phyloP scores from a whole-genome alignment of 2,329 filamentous ascomycete species.

The Zopfia rhizophila region DNA sequence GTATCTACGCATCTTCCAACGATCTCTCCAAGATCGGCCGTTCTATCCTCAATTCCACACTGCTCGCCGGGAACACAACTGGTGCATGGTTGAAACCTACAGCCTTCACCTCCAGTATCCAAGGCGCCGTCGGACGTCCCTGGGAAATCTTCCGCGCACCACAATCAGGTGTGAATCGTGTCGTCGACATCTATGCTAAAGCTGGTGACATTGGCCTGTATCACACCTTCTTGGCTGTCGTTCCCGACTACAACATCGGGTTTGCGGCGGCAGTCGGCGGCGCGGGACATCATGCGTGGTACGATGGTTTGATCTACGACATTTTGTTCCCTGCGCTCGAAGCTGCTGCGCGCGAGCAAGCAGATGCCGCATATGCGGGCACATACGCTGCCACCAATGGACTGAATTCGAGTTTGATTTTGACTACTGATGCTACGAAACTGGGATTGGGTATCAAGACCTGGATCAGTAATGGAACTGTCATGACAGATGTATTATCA shows the following conservation, averaged over 20 bases:
- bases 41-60: conserved; percentile 51
- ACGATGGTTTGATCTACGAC: conserved; percentile 22
- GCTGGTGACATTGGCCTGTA: conserved; percentile 55
- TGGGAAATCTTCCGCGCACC: conserved; percentile 53
- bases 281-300: conserved; percentile 1
- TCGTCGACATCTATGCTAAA: conserved; percentile 56
- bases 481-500: conserved; percentile 34
- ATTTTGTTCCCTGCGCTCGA: conserved; percentile 32
- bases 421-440: conserved; percentile 30
- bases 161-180: conserved; percentile 15
- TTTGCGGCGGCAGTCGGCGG: conserved; percentile 53
- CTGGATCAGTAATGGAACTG: conserved; percentile 46
- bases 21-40: conserved; percentile 52
- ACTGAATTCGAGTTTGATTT: conserved; percentile 39
- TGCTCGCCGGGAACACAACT: conserved; percentile 47
- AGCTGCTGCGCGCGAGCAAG: conserved; percentile 37
- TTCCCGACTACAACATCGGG: conserved; percentile 58
- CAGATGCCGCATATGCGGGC: conserved; percentile 35
- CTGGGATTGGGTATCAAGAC: conserved; percentile 41
- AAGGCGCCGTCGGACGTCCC: conserved; percentile 48
- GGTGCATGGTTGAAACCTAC: conserved; percentile 56
- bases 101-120: conserved; percentile 47
- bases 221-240: conserved; percentile 50
- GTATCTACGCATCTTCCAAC: conserved; percentile 46
- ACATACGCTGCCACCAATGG: conserved; percentile 30